Conservation (phyloP, 1,284 basidiomycete species). For the Psilocybe mexicana region DNA sequence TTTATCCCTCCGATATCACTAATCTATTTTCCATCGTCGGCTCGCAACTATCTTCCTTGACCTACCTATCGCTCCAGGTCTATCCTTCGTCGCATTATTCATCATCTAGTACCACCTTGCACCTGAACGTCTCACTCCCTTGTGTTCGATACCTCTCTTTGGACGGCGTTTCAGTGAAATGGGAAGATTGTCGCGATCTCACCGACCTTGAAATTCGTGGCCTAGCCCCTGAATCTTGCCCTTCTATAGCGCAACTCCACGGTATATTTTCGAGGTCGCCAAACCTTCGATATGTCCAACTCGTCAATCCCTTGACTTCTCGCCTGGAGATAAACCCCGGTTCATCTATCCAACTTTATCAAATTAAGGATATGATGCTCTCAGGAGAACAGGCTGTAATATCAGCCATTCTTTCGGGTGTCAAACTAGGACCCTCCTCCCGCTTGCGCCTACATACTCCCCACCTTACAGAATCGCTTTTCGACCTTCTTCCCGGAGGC, state of each 20-base stretch:
- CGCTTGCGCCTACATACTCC: slow-evolving; percentile 30
- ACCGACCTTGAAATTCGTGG: slow-evolving; percentile 33
- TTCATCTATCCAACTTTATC: slow-evolving; percentile 16
- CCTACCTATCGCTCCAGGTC: slow-evolving; percentile 32
- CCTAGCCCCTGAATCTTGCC: slow-evolving; percentile 27
- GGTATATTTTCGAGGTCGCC: slow-evolving; percentile 31
- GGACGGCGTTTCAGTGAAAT: slow-evolving; percentile 32
- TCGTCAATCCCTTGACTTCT: slow-evolving; percentile 27
- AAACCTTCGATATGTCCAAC: slow-evolving; percentile 27
- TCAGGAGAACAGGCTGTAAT: slow-evolving; percentile 24
- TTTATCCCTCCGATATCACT: slow-evolving; percentile 34
- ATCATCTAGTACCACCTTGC: slow-evolving; percentile 15
- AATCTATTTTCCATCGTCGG: slow-evolving; percentile 31
- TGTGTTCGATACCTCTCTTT: slow-evolving; percentile 31
- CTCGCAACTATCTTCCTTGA: slow-evolving; percentile 24
- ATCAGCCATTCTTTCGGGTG: slow-evolving; percentile 24
- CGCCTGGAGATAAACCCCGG: slow-evolving; percentile 2
- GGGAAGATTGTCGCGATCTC: slow-evolving; percentile 30
- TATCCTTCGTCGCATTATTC: slow-evolving; percentile 24
- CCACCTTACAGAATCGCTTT: slow-evolving; percentile 22
- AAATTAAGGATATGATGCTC: slow-evolving; percentile 29
- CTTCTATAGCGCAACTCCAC: slow-evolving; percentile 30
- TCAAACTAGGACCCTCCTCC: slow-evolving; percentile 24
- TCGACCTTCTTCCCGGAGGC: slow-evolving; percentile 24
- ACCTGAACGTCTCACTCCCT: slow-evolving; percentile 29